Evolutionary conservation across 345 rosid genomes (phyloP).

Genomic region (Populus pruinosa): DNA sequence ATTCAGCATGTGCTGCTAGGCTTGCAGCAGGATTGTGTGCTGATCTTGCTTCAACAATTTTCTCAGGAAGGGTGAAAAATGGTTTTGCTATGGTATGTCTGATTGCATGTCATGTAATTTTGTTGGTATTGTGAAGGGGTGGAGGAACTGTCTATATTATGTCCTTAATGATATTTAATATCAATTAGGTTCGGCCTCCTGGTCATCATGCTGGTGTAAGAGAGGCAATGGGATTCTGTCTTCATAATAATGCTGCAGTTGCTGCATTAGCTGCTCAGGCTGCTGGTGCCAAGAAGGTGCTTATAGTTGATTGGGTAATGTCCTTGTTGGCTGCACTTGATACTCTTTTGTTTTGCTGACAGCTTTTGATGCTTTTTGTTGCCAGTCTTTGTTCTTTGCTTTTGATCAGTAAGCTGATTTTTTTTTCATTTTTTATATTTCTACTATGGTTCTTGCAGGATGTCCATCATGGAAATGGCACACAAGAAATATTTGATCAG

Average conservation of each 20-base stretch:
- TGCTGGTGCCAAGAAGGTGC: conserved; percentile 91
- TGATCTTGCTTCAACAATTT: conserved; percentile 84
- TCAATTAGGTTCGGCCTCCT: conserved; percentile 88
- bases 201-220: conserved; percentile 98
- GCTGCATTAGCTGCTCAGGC: conserved; percentile 88
- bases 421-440: not conserved
- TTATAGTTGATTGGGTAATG: conserved; percentile 93
- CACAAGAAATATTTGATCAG: conserved; percentile 87
- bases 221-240: conserved; percentile 98
- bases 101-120: not conserved
- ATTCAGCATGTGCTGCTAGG: conserved; percentile 97
- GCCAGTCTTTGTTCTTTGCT: not conserved
- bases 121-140: not conserved
- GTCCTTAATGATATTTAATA: not conserved
- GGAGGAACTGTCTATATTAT: not conserved
- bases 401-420: not conserved
- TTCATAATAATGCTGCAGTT: conserved; percentile 97
- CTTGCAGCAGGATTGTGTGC: conserved; percentile 97
- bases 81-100: conserved; percentile 92
- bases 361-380: no score
- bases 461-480: conserved; percentile 99
- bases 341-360: conserved; percentile 13
- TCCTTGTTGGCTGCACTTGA: conserved; percentile 18
- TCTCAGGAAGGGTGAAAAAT: conserved; percentile 70
- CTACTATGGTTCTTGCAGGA: conserved; percentile 53